phyloP scores from a whole-genome alignment of 176 grass and related monocot species.

The Cenchrus fungigraminus region DNA sequence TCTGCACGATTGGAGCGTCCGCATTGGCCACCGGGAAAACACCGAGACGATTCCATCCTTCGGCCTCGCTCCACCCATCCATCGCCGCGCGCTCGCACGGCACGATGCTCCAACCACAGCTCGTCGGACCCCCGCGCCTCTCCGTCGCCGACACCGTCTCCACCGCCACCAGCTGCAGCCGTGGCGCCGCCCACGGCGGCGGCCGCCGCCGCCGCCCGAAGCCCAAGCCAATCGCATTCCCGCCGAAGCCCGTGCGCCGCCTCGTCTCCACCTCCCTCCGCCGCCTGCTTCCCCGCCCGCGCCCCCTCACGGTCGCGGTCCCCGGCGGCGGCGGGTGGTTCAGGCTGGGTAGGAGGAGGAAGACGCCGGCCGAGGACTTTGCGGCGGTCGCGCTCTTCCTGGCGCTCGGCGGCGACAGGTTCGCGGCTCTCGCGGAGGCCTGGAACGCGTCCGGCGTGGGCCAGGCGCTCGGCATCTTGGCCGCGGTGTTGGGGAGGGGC shows the following conservation, averaged over 20 bases:
- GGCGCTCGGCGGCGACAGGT: slow-evolving; percentile 45
- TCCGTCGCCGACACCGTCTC: slow-evolving; percentile 20
- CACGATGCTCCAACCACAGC: slow-evolving; percentile 44
- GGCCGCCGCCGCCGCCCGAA: slow-evolving; percentile 11
- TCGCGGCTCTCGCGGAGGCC: slow-evolving; percentile 17
- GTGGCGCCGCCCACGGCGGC: not conserved
- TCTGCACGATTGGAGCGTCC: not conserved
- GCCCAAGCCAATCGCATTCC: slow-evolving; percentile 37
- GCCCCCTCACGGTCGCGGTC: slow-evolving; percentile 14
- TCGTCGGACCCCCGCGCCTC: not conserved
- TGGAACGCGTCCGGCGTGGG: slow-evolving; percentile 46
- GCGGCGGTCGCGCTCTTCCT: slow-evolving; percentile 38
- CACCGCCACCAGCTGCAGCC: slow-evolving; percentile 30
- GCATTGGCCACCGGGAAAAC: not conserved
- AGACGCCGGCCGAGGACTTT: not conserved
- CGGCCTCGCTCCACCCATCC: slow-evolving; percentile 4
- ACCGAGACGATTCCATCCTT: not conserved
- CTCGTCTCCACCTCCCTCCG: slow-evolving; percentile 40
- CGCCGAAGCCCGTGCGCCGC: slow-evolving; percentile 28
- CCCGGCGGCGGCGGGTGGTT: slow-evolving; percentile 38
- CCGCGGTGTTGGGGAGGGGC: slow-evolving; percentile 25
- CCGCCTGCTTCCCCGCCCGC: slow-evolving; percentile 34
- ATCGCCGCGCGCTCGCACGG: not conserved
- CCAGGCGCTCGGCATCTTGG: slow-evolving; percentile 50
- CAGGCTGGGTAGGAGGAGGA: slow-evolving; percentile 16